phyloP scores from a whole-genome alignment of 2,329 filamentous ascomycete genomes.

The Alternaria alternata region DNA sequence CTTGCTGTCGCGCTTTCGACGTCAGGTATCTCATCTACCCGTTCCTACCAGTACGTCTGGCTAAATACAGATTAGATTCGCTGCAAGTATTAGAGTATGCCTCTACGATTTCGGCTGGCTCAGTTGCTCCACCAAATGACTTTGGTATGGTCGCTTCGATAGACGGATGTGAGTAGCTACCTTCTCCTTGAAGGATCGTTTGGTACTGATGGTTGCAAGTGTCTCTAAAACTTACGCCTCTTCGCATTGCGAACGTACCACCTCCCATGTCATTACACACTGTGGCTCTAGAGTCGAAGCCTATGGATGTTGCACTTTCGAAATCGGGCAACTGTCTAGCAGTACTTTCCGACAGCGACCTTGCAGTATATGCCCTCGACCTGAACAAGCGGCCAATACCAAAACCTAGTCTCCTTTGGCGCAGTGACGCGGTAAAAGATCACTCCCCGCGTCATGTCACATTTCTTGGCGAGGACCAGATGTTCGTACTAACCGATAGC shows the following conservation, averaged over 20 bases:
- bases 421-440: constrained; percentile 24
- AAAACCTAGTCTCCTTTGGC: constrained; percentile 57
- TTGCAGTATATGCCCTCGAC: constrained; percentile 76
- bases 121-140: constrained; percentile 75
- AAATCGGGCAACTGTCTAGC: constrained; percentile 61
- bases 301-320: constrained; percentile 77
- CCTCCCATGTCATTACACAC: constrained; percentile 92
- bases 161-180: constrained; percentile 69
- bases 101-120: constrained; percentile 73
- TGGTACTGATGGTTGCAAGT: constrained; percentile 45
- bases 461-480: constrained; percentile 52
- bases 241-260: constrained; percentile 84
- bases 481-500: constrained; percentile 47
- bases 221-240: constrained; percentile 81
- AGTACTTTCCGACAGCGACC: constrained; percentile 71
- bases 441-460: constrained; percentile 56
- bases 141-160: constrained; percentile 82
- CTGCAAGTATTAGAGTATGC: constrained; percentile 70
- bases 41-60: not conserved
- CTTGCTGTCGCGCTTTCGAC: constrained; percentile 69
- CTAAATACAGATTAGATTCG: constrained; percentile 42
- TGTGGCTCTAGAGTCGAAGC: constrained; percentile 67
- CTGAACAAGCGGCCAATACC: constrained; percentile 62
- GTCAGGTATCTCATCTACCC: constrained; percentile 27
- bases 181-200: not conserved